Percentiles rank a stretch among this genome's conserved stretches.
Evolutionary conservation across 2,329 filamentous ascomycete species (phyloP).

Genomic region (Stachybotrys elegans): DNA sequence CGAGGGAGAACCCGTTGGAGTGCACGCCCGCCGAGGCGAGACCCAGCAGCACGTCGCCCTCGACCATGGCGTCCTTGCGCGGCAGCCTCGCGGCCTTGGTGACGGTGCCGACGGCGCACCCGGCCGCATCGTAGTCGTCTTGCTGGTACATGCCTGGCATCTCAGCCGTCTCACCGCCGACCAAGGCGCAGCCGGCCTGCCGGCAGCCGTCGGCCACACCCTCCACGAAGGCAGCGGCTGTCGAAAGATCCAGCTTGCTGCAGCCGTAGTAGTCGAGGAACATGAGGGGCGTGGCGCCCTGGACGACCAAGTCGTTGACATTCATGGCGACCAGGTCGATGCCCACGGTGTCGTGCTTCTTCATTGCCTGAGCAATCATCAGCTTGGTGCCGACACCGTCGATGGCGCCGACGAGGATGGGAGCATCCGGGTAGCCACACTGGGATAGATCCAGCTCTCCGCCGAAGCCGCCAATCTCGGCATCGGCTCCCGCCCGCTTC

Average conservation of each 20-base stretch:
- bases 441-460: slow-evolving; percentile 58
- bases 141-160: slow-evolving; percentile 93
- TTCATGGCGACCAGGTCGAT: slow-evolving; percentile 99
- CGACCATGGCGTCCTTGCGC: slow-evolving; percentile 66
- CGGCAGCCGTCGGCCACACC: slow-evolving; percentile 86
- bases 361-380: slow-evolving; percentile 86
- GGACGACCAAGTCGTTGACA: slow-evolving; percentile 94
- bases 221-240: slow-evolving; percentile 80
- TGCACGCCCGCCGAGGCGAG: slow-evolving; percentile 83
- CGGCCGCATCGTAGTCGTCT: slow-evolving; percentile 89
- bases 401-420: slow-evolving; percentile 87
- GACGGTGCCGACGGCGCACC: slow-evolving; percentile 84
- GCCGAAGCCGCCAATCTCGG: slow-evolving; percentile 92
- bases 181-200: slow-evolving; percentile 78
- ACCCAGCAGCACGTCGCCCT: slow-evolving; percentile 81
- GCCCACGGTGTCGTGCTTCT: slow-evolving; percentile 89
- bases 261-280: slow-evolving; percentile 99
- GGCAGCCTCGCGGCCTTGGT: slow-evolving; percentile 66
- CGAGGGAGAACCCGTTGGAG: slow-evolving; percentile 97
- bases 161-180: slow-evolving; percentile 97
- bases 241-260: slow-evolving; percentile 74
- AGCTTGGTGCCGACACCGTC: slow-evolving; percentile 97
- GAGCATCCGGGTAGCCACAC: slow-evolving; percentile 68
- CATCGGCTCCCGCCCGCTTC: slow-evolving; percentile 78
- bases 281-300: slow-evolving; percentile 90